phyloP scores from a whole-genome alignment of 1,284 basidiomycete genomes.

The Tylopilus orsonianus region DNA sequence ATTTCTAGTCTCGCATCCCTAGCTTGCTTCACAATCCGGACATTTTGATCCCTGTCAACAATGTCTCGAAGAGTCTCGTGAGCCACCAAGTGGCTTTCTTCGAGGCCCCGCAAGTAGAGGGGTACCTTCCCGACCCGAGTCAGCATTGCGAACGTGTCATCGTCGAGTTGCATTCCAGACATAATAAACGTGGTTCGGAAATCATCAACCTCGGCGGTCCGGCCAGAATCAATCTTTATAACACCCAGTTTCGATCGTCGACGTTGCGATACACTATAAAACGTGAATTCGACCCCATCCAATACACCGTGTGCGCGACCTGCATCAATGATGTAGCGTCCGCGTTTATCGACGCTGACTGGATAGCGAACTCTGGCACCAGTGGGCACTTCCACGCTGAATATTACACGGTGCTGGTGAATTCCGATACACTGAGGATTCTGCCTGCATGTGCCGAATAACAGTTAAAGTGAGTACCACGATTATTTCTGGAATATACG shows the following conservation, averaged over 20 bases:
- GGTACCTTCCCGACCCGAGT: neutral
- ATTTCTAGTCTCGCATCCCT: neutral
- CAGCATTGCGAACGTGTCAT: neutral
- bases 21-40: neutral
- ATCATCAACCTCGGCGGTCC: neutral
- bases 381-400: slow-evolving; percentile 4
- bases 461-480: neutral
- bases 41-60: neutral
- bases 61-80: neutral
- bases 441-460: slow-evolving; percentile 5
- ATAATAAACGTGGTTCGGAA: neutral
- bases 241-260: neutral
- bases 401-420: slow-evolving; percentile 16
- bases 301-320: neutral
- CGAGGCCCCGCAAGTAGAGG: neutral
- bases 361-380: neutral
- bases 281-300: neutral
- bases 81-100: no score
- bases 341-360: no score
- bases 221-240: neutral
- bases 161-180: neutral
- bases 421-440: slow-evolving; percentile 19
- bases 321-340: neutral
- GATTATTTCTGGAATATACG: neutral
- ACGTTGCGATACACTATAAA: neutral